Evolutionary conservation across 2,329 filamentous ascomycete genomes (phyloP), one percentile per base, ranked within the genome.

Genomic region (Tricladium varicosporioides): DNA sequence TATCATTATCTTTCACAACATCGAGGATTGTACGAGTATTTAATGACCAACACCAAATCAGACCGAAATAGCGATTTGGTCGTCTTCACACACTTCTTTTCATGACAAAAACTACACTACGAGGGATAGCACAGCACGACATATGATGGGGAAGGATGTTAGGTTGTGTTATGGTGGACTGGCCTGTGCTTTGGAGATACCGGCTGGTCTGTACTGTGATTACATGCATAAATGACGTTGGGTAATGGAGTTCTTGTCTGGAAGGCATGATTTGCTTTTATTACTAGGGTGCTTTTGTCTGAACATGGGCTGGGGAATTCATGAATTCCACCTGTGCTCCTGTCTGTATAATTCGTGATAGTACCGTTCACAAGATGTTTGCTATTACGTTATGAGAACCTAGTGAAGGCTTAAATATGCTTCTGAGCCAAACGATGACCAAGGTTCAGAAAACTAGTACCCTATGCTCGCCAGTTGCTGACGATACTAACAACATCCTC

Each of bases 401-500:
- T 27, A 27, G 22, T 27, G 3, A 7, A 7, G 22, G n/a, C n/a
- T n/a, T n/a, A n/a, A n/a, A n/a, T n/a, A n/a, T n/a, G n/a, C n/a
- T n/a, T n/a, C n/a, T n/a, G n/a, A n/a, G n/a, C n/a, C n/a, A n/a
- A n/a, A n/a, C n/a, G n/a, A n/a, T n/a, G n/a, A n/a, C n/a, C n/a
- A n/a, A n/a, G n/a, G n/a, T n/a, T n/a, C n/a, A n/a, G n/a, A n/a
- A n/a, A n/a, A n/a, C n/a, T n/a, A n/a, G n/a, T n/a, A n/a, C n/a
- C n/a, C 53, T 75, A 87, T 54, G 84, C 84, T 70, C 80, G 81
- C 78, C 81, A 87, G 45, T 77, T 83, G 65, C 80, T 86, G 53
- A 85, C 80, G 69, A 88, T 87, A 67, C 85, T 86, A 51, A 87
- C 84, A 15, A 87, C 84, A 68, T 87, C 85, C 71, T 87, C 84